These are phyloP conservation scores for Chamaenerion angustifolium DNA, from an alignment of 345 rosid genomes.

Conservation along the genomic window DNA sequence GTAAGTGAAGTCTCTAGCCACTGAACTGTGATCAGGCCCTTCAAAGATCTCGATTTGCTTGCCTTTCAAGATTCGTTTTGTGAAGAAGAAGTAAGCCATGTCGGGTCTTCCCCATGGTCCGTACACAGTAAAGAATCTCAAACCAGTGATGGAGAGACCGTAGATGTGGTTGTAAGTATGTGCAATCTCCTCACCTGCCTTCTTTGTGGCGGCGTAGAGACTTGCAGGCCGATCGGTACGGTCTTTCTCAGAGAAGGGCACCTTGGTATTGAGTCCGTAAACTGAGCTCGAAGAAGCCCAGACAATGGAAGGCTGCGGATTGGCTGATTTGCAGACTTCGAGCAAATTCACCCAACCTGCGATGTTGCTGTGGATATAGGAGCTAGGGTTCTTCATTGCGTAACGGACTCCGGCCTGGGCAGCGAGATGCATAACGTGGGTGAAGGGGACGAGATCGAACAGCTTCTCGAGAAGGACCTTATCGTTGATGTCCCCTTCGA, in stretches of 20 bases:
- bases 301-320: constrained; percentile 50
- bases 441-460: constrained; percentile 35
- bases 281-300: constrained; percentile 77
- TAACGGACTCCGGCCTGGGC: constrained; percentile 62
- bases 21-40: constrained; percentile 38
- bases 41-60: constrained; percentile 34
- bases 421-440: constrained; percentile 55
- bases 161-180: constrained; percentile 57
- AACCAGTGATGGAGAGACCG: constrained; percentile 51
- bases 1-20: constrained; percentile 58
- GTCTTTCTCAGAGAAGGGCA: constrained; percentile 59
- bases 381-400: constrained; percentile 52
- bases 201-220: constrained; percentile 56
- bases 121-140: constrained; percentile 56
- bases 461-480: constrained; percentile 31
- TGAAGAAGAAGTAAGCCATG: constrained; percentile 65
- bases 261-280: constrained; percentile 45
- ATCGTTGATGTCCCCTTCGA: constrained; percentile 57
- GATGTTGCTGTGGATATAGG: constrained; percentile 51
- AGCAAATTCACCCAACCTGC: constrained; percentile 51
- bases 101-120: constrained; percentile 74
- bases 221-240: constrained; percentile 52
- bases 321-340: constrained; percentile 39
- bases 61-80: constrained; percentile 40
- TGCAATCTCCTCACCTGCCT: constrained; percentile 58